phyloP scores from a whole-genome alignment of 257 asterid genomes.

The Primulina eburnea region DNA sequence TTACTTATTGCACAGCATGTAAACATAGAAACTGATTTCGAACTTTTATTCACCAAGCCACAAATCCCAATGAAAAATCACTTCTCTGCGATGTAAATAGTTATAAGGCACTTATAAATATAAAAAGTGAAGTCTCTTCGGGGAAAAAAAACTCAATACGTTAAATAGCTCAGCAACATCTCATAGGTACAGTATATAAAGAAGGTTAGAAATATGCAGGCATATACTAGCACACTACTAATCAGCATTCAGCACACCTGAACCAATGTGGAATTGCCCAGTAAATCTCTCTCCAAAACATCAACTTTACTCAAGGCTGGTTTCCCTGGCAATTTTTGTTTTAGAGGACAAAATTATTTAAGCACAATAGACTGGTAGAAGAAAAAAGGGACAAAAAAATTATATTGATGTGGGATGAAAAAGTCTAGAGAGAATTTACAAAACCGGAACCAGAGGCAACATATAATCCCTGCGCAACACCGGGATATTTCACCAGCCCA shows the following conservation, averaged over 20 bases:
- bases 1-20: not conserved
- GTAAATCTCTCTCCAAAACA: conserved; percentile 69
- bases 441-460: conserved; percentile 92
- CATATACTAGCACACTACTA: not conserved
- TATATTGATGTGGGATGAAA: conserved; percentile 1
- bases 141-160: not conserved
- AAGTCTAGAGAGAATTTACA: conserved; percentile 4
- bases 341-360: conserved; percentile 9
- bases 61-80: not conserved
- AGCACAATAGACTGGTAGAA: conserved; percentile 11
- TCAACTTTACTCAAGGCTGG: conserved; percentile 75
- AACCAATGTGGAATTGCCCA: conserved; percentile 60
- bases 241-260: conserved; percentile 49
- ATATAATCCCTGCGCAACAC: conserved; percentile 91
- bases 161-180: not conserved
- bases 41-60: not conserved
- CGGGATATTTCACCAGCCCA: conserved; percentile 85
- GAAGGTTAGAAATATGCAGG: not conserved
- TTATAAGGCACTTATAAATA: not conserved
- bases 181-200: conserved; percentile 5
- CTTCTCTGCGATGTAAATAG: not conserved
- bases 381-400: conserved; percentile 18
- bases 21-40: not conserved
- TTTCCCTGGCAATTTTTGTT: conserved; percentile 59
- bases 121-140: not conserved